Conservation (phyloP, 2,329 filamentous ascomycete species). For the Malbranchea zuffiana region DNA sequence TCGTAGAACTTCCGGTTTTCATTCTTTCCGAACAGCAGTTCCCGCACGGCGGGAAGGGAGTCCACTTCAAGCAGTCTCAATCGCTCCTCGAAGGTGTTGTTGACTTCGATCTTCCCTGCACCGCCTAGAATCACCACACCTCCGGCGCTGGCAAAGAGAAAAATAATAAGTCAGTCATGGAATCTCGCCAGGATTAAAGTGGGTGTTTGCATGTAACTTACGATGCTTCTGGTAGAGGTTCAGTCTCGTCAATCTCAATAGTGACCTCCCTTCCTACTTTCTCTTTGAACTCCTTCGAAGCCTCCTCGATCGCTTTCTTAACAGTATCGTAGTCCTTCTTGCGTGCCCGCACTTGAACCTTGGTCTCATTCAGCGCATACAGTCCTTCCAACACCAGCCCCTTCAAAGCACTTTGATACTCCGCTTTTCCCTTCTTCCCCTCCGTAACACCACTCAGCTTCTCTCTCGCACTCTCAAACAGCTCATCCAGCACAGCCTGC, state of each 20-base stretch:
- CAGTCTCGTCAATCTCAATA: slow-evolving; percentile 64
- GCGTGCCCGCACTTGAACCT: slow-evolving; percentile 61
- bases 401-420: slow-evolving; percentile 68
- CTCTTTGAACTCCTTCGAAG: slow-evolving; percentile 73
- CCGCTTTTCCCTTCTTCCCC: slow-evolving; percentile 32
- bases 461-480: slow-evolving; percentile 72
- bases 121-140: slow-evolving; percentile 72
- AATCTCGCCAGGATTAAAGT: background rate
- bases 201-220: slow-evolving; percentile 42
- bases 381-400: slow-evolving; percentile 78
- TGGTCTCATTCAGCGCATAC: slow-evolving; percentile 74
- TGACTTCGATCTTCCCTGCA: slow-evolving; percentile 89
- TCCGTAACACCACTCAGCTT: slow-evolving; percentile 39
- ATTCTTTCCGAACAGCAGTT: slow-evolving; percentile 87
- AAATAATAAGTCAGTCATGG: slow-evolving; percentile 11
- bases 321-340: slow-evolving; percentile 67
- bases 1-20: slow-evolving; percentile 92
- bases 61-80: slow-evolving; percentile 74
- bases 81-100: slow-evolving; percentile 94
- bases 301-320: slow-evolving; percentile 67
- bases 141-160: slow-evolving; percentile 52
- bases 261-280: slow-evolving; percentile 58
- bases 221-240: slow-evolving; percentile 70
- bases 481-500: slow-evolving; percentile 79
- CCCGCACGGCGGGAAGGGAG: slow-evolving; percentile 71